Evolutionary conservation across 129 eudicot species (phyloP), one percentile per base, ranked within the genome.

Genomic region (Calendula officinalis): DNA sequence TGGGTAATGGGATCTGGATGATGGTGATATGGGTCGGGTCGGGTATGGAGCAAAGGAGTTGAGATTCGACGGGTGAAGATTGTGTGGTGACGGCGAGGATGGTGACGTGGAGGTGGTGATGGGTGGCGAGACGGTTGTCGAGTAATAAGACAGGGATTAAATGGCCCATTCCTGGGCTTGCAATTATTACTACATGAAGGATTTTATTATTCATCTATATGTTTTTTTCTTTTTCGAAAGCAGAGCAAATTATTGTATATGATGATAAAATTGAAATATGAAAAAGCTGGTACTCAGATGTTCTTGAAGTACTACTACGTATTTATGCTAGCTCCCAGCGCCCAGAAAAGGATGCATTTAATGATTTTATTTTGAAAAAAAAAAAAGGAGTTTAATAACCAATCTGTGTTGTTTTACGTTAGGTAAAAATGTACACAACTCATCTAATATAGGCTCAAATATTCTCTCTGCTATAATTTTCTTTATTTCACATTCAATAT

Each of bases 111-210:
- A 66, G 67, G 76, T 62, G 13, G 67, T 83, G 75, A 63, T 36
- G 40, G 71, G 83, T 58, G 76, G 76, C 76, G 35, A 83, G 85
- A 67, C 73, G 73, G 51, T 74, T 44, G 63, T 16, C 83, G 39
- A 83, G 81, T 47, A 47, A 36, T 0, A 80, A 56, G 12, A 51
- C 74, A 9, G 90, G 86, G 45, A 83, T 71, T 50, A 79, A 60
- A 60, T 83, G 88, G 38, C 88, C 88, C 71, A 67, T 67, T 1
- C 82, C 88, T 4, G 82, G 83, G 73, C 86, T 80, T 37, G 83
- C 60, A 46, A 83, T 64, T 4, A 83, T 41, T 3, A 76, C 83
- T 14, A 71, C 50, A 46, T 80, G 90, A 59, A 78, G 84, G 11
- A 43, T 56, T 47, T 60, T 12, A 44, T 22, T 63, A 3, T 40